Evolutionary conservation across 1,284 basidiomycete genomes (phyloP).

Genomic region (Melanopsichium pennsylvanicum): DNA sequence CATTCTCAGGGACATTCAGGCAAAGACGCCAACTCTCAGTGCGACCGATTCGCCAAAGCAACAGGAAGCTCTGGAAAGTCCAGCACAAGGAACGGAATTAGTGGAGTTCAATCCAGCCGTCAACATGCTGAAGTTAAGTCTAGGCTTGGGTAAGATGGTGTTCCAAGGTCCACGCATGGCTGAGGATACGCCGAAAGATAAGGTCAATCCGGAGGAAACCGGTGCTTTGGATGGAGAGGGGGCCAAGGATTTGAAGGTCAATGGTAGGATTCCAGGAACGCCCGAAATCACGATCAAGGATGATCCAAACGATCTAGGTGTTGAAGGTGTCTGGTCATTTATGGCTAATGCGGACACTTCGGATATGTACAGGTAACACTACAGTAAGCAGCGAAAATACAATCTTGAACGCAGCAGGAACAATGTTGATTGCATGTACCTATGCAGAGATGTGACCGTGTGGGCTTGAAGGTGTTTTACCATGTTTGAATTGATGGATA

Average conservation of each 20-base stretch:
- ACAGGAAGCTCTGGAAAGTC: too few species aligned
- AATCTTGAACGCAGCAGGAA: too few species aligned
- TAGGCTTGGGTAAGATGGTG: conserved; percentile 59
- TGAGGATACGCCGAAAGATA: conserved; percentile 14
- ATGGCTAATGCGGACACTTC: conserved; percentile 57
- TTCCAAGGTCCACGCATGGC: conserved; percentile 51
- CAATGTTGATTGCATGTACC: too few species aligned
- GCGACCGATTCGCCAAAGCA: conserved; percentile 1
- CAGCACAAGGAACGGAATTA: too few species aligned
- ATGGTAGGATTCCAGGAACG: conserved; percentile 27
- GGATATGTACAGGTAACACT: conserved; percentile 58
- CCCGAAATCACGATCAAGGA: conserved; percentile 54
- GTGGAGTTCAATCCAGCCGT: conserved; percentile 56
- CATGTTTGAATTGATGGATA: too few species aligned
- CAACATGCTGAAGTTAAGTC: conserved; percentile 60
- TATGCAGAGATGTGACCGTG: too few species aligned
- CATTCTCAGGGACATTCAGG: conserved; percentile 54
- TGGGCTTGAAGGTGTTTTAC: too few species aligned
- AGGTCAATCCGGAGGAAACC: conserved; percentile 31
- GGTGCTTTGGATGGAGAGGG: conserved; percentile 9
- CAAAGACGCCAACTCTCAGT: conserved; percentile 8
- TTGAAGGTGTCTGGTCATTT: conserved; percentile 59
- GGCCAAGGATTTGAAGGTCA: conserved; percentile 12
- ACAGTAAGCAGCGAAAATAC: too few species aligned
- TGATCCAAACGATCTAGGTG: conserved; percentile 58